These are phyloP conservation scores for Schizopora paradoxa DNA, from an alignment of 1,284 basidiomycete genomes.

Conservation along the genomic window DNA sequence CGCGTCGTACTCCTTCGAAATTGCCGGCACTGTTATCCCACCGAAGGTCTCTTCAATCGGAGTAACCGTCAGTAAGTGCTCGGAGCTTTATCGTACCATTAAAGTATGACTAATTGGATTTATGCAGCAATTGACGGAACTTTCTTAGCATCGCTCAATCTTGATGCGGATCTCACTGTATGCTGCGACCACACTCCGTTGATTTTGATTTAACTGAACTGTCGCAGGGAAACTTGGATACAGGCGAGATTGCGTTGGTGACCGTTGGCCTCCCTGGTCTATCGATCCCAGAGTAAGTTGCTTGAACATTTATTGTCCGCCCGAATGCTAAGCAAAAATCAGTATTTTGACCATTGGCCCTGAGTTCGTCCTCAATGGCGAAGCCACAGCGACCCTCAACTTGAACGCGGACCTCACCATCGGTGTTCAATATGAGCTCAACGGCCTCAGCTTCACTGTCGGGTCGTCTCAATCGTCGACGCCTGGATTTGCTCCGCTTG, in stretches of 20 bases:
- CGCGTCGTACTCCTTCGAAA: too few relatives aligned
- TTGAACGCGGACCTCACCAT: conserved; percentile 8
- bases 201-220: not conserved
- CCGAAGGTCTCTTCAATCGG: conserved; percentile 32
- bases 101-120: not conserved
- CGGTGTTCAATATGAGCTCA: conserved; percentile 6
- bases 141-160: conserved; percentile 29
- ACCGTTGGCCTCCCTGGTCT: conserved; percentile 35
- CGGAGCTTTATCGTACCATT: not conserved
- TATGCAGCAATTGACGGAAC: conserved; percentile 23
- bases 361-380: conserved; percentile 28
- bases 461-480: conserved; percentile 3
- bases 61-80: conserved; percentile 26
- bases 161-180: conserved; percentile 28
- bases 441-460: conserved; percentile 9
- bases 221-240: conserved; percentile 6
- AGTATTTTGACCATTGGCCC: conserved; percentile 29
- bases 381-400: conserved; percentile 20
- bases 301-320: not conserved
- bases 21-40: conserved; percentile 38
- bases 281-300: conserved; percentile 36
- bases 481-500: conserved; percentile 22
- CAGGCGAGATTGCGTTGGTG: conserved; percentile 24
- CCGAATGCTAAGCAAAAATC: not conserved
- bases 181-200: not conserved